Percentiles rank a stretch among this genome's conserved stretches.
Conservation (phyloP, 768 basidiomycete genomes). For the Trametes sanguinea region DNA sequence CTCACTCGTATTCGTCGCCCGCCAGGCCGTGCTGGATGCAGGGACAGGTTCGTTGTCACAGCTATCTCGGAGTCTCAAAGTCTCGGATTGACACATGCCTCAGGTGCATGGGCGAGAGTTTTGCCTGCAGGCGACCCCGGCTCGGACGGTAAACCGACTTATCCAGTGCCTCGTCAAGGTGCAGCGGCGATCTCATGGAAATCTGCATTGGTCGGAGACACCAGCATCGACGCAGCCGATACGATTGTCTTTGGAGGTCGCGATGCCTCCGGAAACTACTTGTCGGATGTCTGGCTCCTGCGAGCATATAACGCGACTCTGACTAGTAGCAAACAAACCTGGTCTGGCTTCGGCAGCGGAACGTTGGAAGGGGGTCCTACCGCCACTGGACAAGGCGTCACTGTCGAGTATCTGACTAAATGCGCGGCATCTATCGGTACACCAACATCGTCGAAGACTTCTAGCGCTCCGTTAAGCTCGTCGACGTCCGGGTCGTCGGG, state of each 20-base stretch:
- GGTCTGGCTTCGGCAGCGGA: conserved; percentile 70
- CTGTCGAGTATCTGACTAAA: conserved; percentile 54
- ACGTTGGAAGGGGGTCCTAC: conserved; percentile 59
- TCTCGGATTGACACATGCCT: not conserved
- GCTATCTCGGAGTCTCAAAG: not conserved
- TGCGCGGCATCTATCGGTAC: conserved; percentile 51
- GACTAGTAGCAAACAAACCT: conserved; percentile 53
- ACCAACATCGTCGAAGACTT: not conserved
- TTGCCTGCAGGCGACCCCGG: conserved; percentile 78
- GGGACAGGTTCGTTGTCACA: conserved; percentile 19
- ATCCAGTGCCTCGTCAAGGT: conserved; percentile 71
- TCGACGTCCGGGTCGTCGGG: not conserved
- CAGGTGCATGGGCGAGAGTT: conserved; percentile 63
- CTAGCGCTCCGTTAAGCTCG: conserved; percentile 12
- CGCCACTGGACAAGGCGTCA: conserved; percentile 71
- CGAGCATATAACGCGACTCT: conserved; percentile 68
- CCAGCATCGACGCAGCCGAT: conserved; percentile 55
- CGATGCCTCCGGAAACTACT: conserved; percentile 63
- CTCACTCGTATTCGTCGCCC: not conserved
- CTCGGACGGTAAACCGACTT: conserved; percentile 44
- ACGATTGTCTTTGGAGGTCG: conserved; percentile 80
- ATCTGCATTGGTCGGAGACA: conserved; percentile 56
- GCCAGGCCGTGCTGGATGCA: conserved; percentile 62
- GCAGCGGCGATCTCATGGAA: conserved; percentile 61
- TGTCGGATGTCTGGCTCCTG: conserved; percentile 78